phyloP scores from a whole-genome alignment of 768 basidiomycete genomes.

The Russula sp. region DNA sequence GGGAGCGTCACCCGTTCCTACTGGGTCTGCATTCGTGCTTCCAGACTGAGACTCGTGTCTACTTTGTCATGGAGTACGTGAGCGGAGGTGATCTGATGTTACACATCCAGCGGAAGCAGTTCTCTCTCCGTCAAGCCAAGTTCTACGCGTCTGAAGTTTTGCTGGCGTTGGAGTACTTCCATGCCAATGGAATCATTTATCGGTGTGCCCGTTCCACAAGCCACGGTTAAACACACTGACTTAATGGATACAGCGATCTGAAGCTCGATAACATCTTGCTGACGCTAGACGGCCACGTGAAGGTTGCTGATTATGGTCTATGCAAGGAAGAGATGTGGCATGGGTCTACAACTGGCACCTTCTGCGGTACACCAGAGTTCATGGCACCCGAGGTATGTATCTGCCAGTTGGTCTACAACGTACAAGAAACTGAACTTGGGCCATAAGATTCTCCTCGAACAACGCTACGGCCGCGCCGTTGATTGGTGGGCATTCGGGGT shows the following conservation, averaged over 20 bases:
- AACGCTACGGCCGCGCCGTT: conserved; percentile 96
- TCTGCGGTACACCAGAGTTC: conserved; percentile 99
- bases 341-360: conserved; percentile 93
- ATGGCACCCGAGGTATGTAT: conserved; percentile 93
- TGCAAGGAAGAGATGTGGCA: conserved; percentile 99
- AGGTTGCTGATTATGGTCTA: conserved; percentile 97
- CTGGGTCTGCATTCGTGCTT: conserved; percentile 97
- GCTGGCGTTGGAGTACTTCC: conserved; percentile 95
- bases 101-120: conserved; percentile 98
- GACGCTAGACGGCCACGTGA: conserved; percentile 95
- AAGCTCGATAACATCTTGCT: conserved; percentile 97
- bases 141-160: conserved; percentile 98
- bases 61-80: conserved; percentile 99
- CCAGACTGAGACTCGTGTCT: conserved; percentile 98
- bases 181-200: conserved; percentile 97
- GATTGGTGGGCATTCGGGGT: conserved; percentile 99
- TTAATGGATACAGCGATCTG: conserved; percentile 60
- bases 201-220: conserved; percentile 48
- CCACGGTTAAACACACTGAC: not conserved
- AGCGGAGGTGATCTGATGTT: conserved; percentile 99
- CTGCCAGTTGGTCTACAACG: not conserved
- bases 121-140: conserved; percentile 96
- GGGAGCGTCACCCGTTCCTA: conserved; percentile 95
- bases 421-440: not conserved
- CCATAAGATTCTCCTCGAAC: conserved; percentile 91